Conservation (phyloP, 2,329 filamentous ascomycete species). For the Neopestalotiopsis sp. region DNA sequence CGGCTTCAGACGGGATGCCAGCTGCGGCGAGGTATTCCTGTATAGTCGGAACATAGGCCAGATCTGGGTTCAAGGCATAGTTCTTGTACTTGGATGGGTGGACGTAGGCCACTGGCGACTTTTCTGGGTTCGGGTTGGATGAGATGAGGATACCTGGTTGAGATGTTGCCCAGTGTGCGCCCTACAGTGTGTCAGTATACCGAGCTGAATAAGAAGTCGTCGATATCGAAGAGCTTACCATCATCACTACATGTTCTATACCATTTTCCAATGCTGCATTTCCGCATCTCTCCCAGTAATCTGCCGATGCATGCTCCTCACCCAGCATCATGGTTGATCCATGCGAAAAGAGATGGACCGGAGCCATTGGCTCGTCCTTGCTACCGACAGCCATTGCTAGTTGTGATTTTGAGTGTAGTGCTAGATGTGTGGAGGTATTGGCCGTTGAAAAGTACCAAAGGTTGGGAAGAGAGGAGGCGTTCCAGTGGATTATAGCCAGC, state of each 20-base stretch:
- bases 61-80: slow-evolving; percentile 66
- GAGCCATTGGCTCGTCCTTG: slow-evolving; percentile 41
- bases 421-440: neutral
- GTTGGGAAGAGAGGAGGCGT: neutral
- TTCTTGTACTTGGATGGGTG: slow-evolving; percentile 67
- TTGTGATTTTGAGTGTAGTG: neutral
- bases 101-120: slow-evolving; percentile 70
- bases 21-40: slow-evolving; percentile 52
- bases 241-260: slow-evolving; percentile 69
- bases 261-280: slow-evolving; percentile 64
- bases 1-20: slow-evolving; percentile 59
- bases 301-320: slow-evolving; percentile 64
- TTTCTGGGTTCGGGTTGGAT: slow-evolving; percentile 63
- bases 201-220: too few species aligned
- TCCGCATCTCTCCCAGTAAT: slow-evolving; percentile 70
- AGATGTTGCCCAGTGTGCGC: slow-evolving; percentile 69
- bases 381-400: slow-evolving; percentile 23
- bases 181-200: slow-evolving; percentile 38
- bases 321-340: slow-evolving; percentile 76
- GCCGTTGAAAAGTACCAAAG: neutral
- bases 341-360: slow-evolving; percentile 72
- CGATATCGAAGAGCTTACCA: too few species aligned
- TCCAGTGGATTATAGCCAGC: neutral
- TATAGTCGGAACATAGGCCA: slow-evolving; percentile 54
- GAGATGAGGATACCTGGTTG: slow-evolving; percentile 63